phyloP scores from a whole-genome alignment of 129 eudicot genomes.

The Saposhnikovia divaricata region DNA sequence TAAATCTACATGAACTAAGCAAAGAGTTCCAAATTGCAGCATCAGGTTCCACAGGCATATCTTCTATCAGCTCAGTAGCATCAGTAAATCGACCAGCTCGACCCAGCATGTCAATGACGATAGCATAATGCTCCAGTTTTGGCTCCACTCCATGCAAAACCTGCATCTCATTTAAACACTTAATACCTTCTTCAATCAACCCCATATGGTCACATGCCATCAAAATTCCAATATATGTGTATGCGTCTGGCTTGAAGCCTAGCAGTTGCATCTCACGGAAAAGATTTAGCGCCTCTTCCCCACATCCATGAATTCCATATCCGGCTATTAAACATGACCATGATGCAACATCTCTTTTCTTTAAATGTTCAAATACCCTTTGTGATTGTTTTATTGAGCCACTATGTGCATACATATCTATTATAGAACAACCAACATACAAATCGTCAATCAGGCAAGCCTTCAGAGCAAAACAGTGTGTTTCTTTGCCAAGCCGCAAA shows the following conservation, averaged over 20 bases:
- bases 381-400: conserved; percentile 43
- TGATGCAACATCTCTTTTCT: conserved; percentile 30
- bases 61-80: conserved; percentile 35
- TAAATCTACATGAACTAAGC: conserved; percentile 53
- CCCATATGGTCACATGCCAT: conserved; percentile 59
- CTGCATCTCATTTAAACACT: conserved; percentile 38
- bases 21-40: conserved; percentile 51
- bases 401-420: conserved; percentile 62
- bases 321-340: conserved; percentile 58
- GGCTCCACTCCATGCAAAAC: conserved; percentile 34
- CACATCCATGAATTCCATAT: conserved; percentile 49
- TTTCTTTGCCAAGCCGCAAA: conserved; percentile 41
- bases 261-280: conserved; percentile 34
- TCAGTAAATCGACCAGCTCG: conserved; percentile 44
- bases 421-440: conserved; percentile 29
- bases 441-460: conserved; percentile 26
- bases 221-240: conserved; percentile 44
- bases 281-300: conserved; percentile 30
- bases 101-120: conserved; percentile 56
- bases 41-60: conserved; percentile 48
- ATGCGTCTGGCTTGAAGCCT: conserved; percentile 41
- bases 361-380: conserved; percentile 30
- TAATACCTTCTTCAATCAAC: conserved; percentile 40
- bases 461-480: conserved; percentile 46
- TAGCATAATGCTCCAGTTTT: conserved; percentile 58